phyloP scores from a whole-genome alignment of 2,329 filamentous ascomycete species.

The Dendryphion nanum region DNA sequence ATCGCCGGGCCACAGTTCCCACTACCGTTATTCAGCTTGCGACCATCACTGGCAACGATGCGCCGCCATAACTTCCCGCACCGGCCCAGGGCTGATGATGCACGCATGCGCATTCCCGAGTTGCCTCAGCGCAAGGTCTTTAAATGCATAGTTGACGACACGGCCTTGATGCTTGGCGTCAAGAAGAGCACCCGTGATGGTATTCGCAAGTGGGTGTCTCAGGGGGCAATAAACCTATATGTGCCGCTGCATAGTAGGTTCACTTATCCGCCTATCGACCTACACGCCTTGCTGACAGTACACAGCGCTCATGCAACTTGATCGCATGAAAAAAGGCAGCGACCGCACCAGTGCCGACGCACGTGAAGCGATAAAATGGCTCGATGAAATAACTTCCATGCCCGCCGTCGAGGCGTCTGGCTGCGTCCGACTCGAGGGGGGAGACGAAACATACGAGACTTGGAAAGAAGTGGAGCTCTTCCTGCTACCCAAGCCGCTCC shows the following conservation, averaged over 20 bases:
- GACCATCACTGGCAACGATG: constrained; percentile 16
- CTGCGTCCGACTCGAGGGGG: constrained; percentile 48
- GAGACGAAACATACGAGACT: constrained; percentile 46
- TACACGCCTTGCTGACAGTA: constrained; percentile 20
- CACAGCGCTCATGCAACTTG: constrained; percentile 47
- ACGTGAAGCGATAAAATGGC: constrained; percentile 50
- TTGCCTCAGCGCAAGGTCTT: constrained; percentile 47
- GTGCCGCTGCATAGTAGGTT: constrained; percentile 52
- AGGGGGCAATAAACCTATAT: constrained; percentile 50
- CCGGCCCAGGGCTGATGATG: constrained; percentile 26
- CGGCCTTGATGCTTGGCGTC: constrained; percentile 50
- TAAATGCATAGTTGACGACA: constrained; percentile 55
- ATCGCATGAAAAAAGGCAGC: constrained; percentile 42
- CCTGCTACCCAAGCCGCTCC: constrained; percentile 48
- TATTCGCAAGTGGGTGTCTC: constrained; percentile 52
- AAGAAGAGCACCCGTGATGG: constrained; percentile 53
- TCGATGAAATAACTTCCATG: constrained; percentile 51
- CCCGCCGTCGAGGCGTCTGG: constrained; percentile 34
- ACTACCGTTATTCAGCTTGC: neutral
- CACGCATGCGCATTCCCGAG: constrained; percentile 23
- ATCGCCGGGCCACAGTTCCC: too few species aligned
- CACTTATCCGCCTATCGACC: constrained; percentile 5
- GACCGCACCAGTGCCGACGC: constrained; percentile 46
- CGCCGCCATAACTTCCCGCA: constrained; percentile 30
- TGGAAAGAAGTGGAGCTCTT: constrained; percentile 53